phyloP scores from a whole-genome alignment of 345 rosid genomes.

The Citrus trifoliata region DNA sequence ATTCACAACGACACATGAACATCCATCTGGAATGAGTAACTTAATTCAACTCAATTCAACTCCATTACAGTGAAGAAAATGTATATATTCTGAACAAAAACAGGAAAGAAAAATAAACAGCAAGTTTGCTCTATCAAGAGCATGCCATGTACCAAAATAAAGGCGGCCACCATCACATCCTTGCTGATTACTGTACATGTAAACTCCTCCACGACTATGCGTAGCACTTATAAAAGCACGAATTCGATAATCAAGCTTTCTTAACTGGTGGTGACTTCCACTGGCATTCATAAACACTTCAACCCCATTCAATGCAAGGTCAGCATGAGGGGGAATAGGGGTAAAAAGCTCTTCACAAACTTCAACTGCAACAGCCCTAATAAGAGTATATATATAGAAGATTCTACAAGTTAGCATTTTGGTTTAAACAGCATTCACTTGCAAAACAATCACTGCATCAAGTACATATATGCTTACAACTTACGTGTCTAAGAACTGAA shows the following conservation, averaged over 20 bases:
- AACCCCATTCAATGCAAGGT: conserved; percentile 95
- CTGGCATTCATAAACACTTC: conserved; percentile 98
- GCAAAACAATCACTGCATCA: background rate
- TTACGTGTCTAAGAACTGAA: conserved; percentile 89
- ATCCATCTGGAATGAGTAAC: conserved; percentile 59
- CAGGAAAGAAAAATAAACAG: background rate
- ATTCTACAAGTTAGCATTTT: background rate
- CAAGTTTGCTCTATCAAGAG: background rate
- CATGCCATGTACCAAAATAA: conserved; percentile 59
- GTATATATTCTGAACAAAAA: background rate
- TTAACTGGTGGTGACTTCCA: conserved; percentile 90
- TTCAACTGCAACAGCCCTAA: conserved; percentile 94
- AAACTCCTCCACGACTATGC: conserved; percentile 85
- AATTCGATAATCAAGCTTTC: conserved; percentile 81
- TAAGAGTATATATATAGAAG: background rate
- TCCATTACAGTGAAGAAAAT: background rate
- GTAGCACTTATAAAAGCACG: conserved; percentile 79
- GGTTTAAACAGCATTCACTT: background rate
- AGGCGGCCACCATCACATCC: conserved; percentile 98
- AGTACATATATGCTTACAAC: background rate
- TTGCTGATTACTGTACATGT: conserved; percentile 95
- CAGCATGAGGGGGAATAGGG: conserved; percentile 82
- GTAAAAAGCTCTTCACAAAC: conserved; percentile 90
- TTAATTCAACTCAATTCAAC: background rate
- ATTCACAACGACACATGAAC: conserved; percentile 77